These are phyloP conservation scores for Salmacisia buchloeana DNA, from an alignment of 1,284 basidiomycete genomes.

Conservation along the genomic window DNA sequence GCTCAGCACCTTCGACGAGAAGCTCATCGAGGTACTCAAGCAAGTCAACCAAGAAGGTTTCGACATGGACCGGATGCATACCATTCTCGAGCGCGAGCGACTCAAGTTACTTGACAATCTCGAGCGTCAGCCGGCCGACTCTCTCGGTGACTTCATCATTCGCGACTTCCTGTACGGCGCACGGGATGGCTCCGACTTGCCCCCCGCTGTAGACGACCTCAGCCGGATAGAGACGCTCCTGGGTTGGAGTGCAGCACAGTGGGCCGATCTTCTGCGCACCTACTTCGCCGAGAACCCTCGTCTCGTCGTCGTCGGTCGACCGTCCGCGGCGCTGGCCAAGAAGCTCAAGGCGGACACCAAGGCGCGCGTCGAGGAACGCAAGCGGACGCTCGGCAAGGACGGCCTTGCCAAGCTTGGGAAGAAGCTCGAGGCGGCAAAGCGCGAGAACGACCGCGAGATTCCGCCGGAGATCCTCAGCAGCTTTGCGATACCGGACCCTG, in stretches of 20 bases:
- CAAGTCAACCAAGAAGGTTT: constrained; percentile 71
- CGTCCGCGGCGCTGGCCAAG: constrained; percentile 76
- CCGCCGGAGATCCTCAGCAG: constrained; percentile 70
- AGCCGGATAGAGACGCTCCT: constrained; percentile 60
- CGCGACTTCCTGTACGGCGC: constrained; percentile 81
- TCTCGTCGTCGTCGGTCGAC: constrained; percentile 69
- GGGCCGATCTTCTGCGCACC: constrained; percentile 74
- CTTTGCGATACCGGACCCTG: constrained; percentile 63
- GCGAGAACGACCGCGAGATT: constrained; percentile 76
- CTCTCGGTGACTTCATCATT: constrained; percentile 59
- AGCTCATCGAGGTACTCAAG: constrained; percentile 66
- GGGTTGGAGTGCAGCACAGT: constrained; percentile 72
- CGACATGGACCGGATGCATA: constrained; percentile 84
- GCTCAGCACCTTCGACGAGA: constrained; percentile 66
- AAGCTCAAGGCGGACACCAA: constrained; percentile 78
- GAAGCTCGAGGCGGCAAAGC: constrained; percentile 74
- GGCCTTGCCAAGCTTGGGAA: constrained; percentile 70
- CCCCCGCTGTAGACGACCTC: constrained; percentile 71
- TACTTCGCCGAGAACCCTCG: constrained; percentile 51
- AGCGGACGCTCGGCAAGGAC: constrained; percentile 67
- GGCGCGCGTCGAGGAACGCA: constrained; percentile 67
- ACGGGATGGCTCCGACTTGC: constrained; percentile 73
- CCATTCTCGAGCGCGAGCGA: constrained; percentile 81
- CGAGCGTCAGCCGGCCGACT: constrained; percentile 52
- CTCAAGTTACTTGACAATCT: constrained; percentile 60